Evolutionary conservation across 2,329 filamentous ascomycete species (phyloP).

Genomic region (Nemania serpens): DNA sequence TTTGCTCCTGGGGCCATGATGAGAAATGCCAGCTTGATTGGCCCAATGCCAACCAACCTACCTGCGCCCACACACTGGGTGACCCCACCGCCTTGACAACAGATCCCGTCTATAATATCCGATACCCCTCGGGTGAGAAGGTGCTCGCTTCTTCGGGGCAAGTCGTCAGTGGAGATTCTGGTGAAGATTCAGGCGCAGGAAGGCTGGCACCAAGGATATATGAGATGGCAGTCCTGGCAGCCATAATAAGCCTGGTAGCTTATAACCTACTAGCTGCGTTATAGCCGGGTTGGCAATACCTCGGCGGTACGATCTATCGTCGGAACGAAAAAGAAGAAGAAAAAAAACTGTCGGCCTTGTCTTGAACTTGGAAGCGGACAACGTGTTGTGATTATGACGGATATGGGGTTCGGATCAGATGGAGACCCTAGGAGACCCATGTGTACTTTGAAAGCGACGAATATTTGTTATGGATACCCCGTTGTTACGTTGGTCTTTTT

Average conservation of each 20-base stretch:
- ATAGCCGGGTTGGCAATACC: not conserved
- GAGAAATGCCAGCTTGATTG: constrained; percentile 57
- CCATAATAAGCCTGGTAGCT: constrained; percentile 12
- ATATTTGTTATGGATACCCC: constrained; percentile 24
- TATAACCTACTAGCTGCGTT: constrained; percentile 13
- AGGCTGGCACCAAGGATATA: constrained; percentile 12
- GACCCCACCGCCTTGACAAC: constrained; percentile 40
- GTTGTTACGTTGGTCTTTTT: constrained; percentile 22
- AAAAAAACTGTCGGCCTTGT: not conserved
- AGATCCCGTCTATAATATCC: constrained; percentile 55
- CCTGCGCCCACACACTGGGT: constrained; percentile 54
- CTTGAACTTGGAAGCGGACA: not conserved
- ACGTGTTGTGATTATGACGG: constrained; percentile 19
- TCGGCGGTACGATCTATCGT: not conserved
- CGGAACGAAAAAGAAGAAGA: too few relatives aligned
- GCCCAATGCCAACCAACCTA: constrained; percentile 55
- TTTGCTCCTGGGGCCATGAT: constrained; percentile 50
- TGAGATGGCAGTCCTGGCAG: constrained; percentile 10
- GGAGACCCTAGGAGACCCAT: constrained; percentile 17
- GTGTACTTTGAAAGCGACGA: constrained; percentile 10
- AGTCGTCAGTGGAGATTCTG: constrained; percentile 28
- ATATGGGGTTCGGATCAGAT: constrained; percentile 13
- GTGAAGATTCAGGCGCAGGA: constrained; percentile 2
- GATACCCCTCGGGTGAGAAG: constrained; percentile 54
- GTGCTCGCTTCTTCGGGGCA: constrained; percentile 43